Evolutionary conservation across 2,329 filamentous ascomycete species (phyloP).

Genomic region (Phyllosticta citrichinensis): DNA sequence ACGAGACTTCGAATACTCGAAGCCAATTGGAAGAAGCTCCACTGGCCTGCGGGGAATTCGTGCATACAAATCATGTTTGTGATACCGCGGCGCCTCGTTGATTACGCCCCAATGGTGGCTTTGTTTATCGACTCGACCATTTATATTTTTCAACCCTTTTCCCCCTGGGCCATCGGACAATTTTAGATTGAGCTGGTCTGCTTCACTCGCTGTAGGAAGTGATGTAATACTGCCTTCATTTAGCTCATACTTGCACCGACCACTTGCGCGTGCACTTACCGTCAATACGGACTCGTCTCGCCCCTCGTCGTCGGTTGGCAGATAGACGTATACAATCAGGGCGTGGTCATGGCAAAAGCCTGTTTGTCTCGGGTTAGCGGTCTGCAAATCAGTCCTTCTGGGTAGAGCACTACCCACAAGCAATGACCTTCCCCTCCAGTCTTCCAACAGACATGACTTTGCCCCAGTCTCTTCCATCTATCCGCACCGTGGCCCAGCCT

Average conservation of each 20-base stretch:
- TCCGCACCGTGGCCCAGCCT: conserved; percentile 78
- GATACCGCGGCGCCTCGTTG: background rate
- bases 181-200: background rate
- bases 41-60: conserved; percentile 6
- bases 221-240: conserved; percentile 43
- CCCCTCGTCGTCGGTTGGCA: conserved; percentile 59
- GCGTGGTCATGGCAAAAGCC: conserved; percentile 70
- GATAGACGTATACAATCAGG: conserved; percentile 73
- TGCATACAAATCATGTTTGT: background rate
- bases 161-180: background rate
- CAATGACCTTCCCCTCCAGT: conserved; percentile 83
- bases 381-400: background rate
- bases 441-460: conserved; percentile 86
- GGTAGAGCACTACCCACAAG: conserved; percentile 47
- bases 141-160: background rate
- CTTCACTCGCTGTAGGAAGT: conserved; percentile 42
- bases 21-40: background rate
- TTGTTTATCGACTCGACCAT: background rate
- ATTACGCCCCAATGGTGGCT: background rate
- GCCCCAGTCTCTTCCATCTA: conserved; percentile 92
- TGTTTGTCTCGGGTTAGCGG: conserved; percentile 16
- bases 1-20: background rate
- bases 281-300: conserved; percentile 67
- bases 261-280: conserved; percentile 34
- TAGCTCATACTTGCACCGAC: background rate